A percentile compares a stretch with the other conserved stretches of the same genome.
phyloP scores from a whole-genome alignment of 148 eudicot species.

The Amaranthus palmeri region DNA sequence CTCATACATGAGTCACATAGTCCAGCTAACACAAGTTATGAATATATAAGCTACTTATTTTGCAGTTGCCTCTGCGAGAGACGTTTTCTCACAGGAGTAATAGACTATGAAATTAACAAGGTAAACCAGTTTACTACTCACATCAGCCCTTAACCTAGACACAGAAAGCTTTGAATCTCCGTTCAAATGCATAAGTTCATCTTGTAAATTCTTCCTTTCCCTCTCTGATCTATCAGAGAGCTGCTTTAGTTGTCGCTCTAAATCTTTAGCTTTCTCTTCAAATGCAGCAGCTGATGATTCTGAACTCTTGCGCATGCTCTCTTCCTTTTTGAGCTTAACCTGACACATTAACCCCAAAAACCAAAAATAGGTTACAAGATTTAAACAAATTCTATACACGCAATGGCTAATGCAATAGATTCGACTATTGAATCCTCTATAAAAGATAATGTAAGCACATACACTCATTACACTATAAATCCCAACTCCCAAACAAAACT shows the following conservation, averaged over 20 bases:
- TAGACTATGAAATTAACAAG: not conserved
- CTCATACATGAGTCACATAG: too few relatives aligned
- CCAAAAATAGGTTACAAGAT: constrained; percentile 4
- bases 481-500: not conserved
- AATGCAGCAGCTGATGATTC: constrained; percentile 72
- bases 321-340: constrained; percentile 71
- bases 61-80: too few relatives aligned
- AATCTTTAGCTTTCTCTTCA: constrained; percentile 57
- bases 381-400: not conserved
- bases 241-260: constrained; percentile 55
- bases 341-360: constrained; percentile 21
- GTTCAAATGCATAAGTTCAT: constrained; percentile 61
- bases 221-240: constrained; percentile 54
- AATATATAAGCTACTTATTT: too few relatives aligned
- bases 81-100: not conserved
- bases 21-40: too few relatives aligned
- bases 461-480: not conserved
- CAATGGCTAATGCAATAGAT: not conserved
- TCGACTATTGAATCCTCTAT: not conserved
- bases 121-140: constrained; percentile 31
- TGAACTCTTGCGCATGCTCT: constrained; percentile 53
- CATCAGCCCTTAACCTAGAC: constrained; percentile 71
- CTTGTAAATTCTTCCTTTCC: constrained; percentile 54
- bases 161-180: constrained; percentile 66
- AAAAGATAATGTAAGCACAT: not conserved